Base-by-base conservation (phyloP, 2,329 filamentous ascomycete species). In the Lasiodiplodia sp. region DNA sequence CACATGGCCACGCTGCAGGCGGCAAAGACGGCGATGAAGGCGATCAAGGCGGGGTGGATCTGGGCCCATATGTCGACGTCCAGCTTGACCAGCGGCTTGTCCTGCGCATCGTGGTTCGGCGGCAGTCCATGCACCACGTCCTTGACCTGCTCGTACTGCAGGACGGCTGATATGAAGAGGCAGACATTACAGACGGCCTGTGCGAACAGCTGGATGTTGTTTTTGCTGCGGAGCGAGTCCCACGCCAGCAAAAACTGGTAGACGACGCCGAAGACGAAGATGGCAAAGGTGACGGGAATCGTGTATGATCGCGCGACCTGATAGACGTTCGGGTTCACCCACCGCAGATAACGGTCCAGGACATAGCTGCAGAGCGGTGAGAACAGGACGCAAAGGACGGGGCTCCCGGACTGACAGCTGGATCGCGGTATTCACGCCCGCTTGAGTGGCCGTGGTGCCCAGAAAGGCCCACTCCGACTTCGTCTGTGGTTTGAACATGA, bases 211-310 rank as follows among this genome's bases (percentile, higher is more conserved):
- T 76, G 74, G 11, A 75, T 69, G 44, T 73, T 72, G 56, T 75
- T 75, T 47, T 74, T 74, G 52, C 71, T 70, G 12, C 71, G 70
- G 18, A 73, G 68, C 8, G 74, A 73, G 49, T 76, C 74, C 8
- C 75, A 70, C n/a, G 73, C 69, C 7, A 76, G 69, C 12, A 68
- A 16, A 6, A 70, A 51, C 60, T 75, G 72, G 67, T 72, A 75
- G 5, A 75, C 18, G 38, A 68, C 70, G 23, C 74, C 74, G 6
- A 75, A 47, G 2, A 68, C 68, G 21, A 71, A 66, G 52, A 66
- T 34, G 37, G 49, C 49, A 38, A 66, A 47, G 52, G 49, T 55
- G 18, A 66, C 63, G 21, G 63, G 63, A 4, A 56, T 31, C 5
- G 51, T 66, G 51, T 66, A 66, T 8, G 63, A 55, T 14, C 16